These are phyloP conservation scores for Paecilomyces fulvus DNA, from an alignment of 2,329 filamentous ascomycete genomes.

Conservation along the genomic window DNA sequence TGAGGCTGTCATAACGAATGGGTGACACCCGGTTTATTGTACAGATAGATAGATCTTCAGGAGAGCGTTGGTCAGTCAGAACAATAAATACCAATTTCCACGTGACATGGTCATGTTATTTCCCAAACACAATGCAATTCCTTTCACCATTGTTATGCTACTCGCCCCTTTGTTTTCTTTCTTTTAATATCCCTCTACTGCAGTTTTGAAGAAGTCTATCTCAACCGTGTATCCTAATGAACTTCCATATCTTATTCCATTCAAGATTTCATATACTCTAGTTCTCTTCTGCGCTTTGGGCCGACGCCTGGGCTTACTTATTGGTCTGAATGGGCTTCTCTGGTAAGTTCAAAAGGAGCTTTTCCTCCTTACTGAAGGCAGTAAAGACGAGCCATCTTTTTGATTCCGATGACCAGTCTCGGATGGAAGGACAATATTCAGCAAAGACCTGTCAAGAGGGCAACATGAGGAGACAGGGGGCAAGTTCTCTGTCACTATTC, in stretches of 20 bases:
- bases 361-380: neutral
- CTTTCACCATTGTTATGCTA: slow-evolving; percentile 4
- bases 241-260: neutral
- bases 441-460: neutral
- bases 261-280: neutral
- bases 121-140: slow-evolving; percentile 13
- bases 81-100: neutral
- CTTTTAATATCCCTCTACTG: neutral
- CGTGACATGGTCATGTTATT: slow-evolving; percentile 9
- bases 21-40: neutral
- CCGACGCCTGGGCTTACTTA: neutral
- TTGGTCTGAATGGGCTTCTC: neutral
- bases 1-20: neutral
- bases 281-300: no score
- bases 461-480: neutral
- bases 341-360: neutral
- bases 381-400: neutral
- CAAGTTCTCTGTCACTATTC: slow-evolving; percentile 55
- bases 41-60: neutral
- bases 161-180: slow-evolving; percentile 10
- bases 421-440: neutral
- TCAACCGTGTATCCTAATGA: neutral
- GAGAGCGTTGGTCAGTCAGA: neutral
- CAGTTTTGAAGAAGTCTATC: neutral
- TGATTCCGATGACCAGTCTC: neutral